Evolutionary conservation across 2,329 filamentous ascomycete genomes (phyloP), one percentile per base, ranked within the genome.

Genomic region (Aspergillus sp.): DNA sequence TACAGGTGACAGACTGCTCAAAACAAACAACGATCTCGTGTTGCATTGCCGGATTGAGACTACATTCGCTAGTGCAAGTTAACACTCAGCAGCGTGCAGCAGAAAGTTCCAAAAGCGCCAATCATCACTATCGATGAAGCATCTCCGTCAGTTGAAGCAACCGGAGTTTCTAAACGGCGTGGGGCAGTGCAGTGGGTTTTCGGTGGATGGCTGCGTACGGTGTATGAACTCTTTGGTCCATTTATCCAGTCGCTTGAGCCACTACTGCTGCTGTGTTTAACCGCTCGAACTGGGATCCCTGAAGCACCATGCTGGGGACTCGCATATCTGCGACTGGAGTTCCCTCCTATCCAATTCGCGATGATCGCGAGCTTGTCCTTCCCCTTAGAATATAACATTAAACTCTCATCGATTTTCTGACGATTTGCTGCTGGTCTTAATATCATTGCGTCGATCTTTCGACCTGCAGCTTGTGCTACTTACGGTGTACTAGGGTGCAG

Each of bases 361-460:
- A 47, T 41, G 33, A 48, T 48, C 44, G 27, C 27, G 9, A 31
- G 27, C 4, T 21, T 35, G 41, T 44, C 21, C 41, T 45, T 31
- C 21, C 21, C 9, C 39, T 41, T 25, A 23, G 27, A 46, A 27
- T 43, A 46, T 25, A 25, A 54, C n/a, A 4, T 47, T 46, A 40
- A 27, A 19, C 40, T 4, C 14, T 33, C 52, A 25, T 55, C 52
- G n/a, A 12, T 46, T 15, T 19, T 6, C 35, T 49, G 52, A 33
- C 52, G 37, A 50, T 50, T 31, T 50, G 37, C 37, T 55, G 46
- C 37, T 50, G 14, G 52, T 48, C 52, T 41, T 48, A 55, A 55
- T 55, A 55, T 33, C 37, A 17, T 48, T 41, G 45, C 21, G 52
- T 21, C 44, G 52, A 55, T 55, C 52, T n/a, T 23, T 31, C 15